phyloP scores from a whole-genome alignment of 2,329 filamentous ascomycete genomes.

The Epichloe bromicola region DNA sequence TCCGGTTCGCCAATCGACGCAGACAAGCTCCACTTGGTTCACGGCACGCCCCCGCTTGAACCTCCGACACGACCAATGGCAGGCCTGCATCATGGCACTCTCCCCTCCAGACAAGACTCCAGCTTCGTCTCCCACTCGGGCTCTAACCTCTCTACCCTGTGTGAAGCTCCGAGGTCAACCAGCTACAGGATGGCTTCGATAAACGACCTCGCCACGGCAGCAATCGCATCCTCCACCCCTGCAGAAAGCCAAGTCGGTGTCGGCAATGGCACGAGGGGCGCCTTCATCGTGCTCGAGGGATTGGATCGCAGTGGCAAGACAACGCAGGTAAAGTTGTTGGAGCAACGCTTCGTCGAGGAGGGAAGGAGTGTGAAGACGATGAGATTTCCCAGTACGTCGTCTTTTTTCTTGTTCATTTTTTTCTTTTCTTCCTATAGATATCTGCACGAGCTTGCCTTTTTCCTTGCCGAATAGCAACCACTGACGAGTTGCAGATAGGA shows the following conservation, averaged over 20 bases:
- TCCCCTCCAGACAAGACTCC: too few species aligned
- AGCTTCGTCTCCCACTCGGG: too few species aligned
- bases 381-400: constrained; percentile 44
- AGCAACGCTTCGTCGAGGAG: constrained; percentile 36
- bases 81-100: too few species aligned
- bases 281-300: constrained; percentile 75
- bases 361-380: constrained; percentile 38
- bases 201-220: constrained; percentile 35
- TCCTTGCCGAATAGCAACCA: not conserved
- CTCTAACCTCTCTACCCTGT: too few species aligned
- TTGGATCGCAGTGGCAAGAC: constrained; percentile 87
- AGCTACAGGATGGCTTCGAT: constrained; percentile 29
- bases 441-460: too few species aligned
- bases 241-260: not conserved
- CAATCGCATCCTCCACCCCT: constrained; percentile 26
- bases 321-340: constrained; percentile 66
- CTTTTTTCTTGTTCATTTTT: not conserved
- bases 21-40: too few species aligned
- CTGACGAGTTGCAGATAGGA: constrained; percentile 45
- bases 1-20: not conserved
- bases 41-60: too few species aligned
- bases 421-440: not conserved
- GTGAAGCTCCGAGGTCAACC: too few species aligned
- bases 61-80: too few species aligned
- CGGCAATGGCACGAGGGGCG: constrained; percentile 35